A percentile compares a stretch with the other conserved stretches of the same genome.
These are phyloP conservation scores for Leishmania major DNA, from an alignment of 208 protist genomes.

Conservation along the genomic window DNA sequence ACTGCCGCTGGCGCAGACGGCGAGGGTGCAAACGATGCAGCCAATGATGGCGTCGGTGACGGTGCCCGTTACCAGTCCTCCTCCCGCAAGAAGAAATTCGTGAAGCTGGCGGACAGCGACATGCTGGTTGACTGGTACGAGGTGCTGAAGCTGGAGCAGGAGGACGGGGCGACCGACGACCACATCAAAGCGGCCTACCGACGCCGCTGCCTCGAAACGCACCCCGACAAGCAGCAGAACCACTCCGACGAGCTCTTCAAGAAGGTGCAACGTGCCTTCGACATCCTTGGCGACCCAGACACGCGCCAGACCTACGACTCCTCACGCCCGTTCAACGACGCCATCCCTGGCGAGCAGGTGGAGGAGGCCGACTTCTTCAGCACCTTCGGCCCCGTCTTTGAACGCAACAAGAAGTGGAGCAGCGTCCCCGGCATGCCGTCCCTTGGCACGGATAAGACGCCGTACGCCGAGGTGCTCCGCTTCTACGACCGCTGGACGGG, in stretches of 20 bases:
- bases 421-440: conserved; percentile 62
- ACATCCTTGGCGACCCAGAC: conserved; percentile 92
- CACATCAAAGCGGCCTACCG: conserved; percentile 91
- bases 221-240: conserved; percentile 95
- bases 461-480: conserved; percentile 71
- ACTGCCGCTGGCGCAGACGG: conserved; percentile 26
- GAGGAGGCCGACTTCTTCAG: conserved; percentile 86
- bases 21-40: conserved; percentile 27
- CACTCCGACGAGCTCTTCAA: conserved; percentile 94
- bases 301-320: conserved; percentile 94
- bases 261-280: conserved; percentile 92
- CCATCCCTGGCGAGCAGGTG: conserved; percentile 77
- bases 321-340: conserved; percentile 93
- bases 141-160: conserved; percentile 68
- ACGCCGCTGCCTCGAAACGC: conserved; percentile 92
- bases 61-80: conserved; percentile 45
- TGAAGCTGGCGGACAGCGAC: conserved; percentile 84
- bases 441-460: conserved; percentile 72
- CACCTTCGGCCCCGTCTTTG: conserved; percentile 92
- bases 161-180: conserved; percentile 68
- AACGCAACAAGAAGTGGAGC: conserved; percentile 93
- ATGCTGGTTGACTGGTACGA: conserved; percentile 86
- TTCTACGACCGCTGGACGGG: conserved; percentile 97
- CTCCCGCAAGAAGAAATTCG: conserved; percentile 69
- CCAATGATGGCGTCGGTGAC: conserved; percentile 31